Base-by-base conservation (phyloP, 768 basidiomycete genomes). In the Russula emetica region DNA sequence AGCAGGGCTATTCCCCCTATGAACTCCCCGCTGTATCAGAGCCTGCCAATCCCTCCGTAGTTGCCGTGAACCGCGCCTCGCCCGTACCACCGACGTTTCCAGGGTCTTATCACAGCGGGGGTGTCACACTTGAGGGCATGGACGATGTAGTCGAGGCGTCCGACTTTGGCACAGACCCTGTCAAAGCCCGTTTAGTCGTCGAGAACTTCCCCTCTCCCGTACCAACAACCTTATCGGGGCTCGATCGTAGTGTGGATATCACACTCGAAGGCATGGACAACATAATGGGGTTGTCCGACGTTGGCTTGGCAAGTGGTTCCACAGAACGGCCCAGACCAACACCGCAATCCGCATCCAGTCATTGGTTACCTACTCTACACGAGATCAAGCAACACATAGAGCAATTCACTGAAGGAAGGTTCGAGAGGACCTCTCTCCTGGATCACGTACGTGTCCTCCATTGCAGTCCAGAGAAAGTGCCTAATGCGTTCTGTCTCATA, bases 311-410 rank as follows among this genome's bases (percentile, higher is more conserved):
- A 16, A 28, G 34, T 18, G 0, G 14, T n/a, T 22, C 34, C n/a
- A 3, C 53, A 5, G 28, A 20, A 53, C 36, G 26, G 8, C 6
- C 13, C 9, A 9, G 1, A 13, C 32, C 44, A 38, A 28, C 9
- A 24, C 13, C 4, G 5, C 34, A 30, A 38, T 7, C 10, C 1
- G 13, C 57, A 0, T 52, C 13, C 4, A 51, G 34, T 30, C 36
- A 16, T 42, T 42, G 53, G 38, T 34, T 54, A 18, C 47, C 63
- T n/a, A n/a, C 22, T 20, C 38, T 64, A 18, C 26, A 28, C 6
- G 63, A 60, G 47, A 64, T 64, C 22, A 64, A 55, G 26, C 53
- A 55, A 49, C 26, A 26, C 2, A 24, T 60, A 24, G 38, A 60
- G 20, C 63, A 49, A 32, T 36, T 50, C 20, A 28, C 47, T 11